Percentiles rank a stretch among this genome's conserved stretches.
Evolutionary conservation across 2,329 filamentous ascomycete species (phyloP).

Genomic region (Fusarium mexicanum): DNA sequence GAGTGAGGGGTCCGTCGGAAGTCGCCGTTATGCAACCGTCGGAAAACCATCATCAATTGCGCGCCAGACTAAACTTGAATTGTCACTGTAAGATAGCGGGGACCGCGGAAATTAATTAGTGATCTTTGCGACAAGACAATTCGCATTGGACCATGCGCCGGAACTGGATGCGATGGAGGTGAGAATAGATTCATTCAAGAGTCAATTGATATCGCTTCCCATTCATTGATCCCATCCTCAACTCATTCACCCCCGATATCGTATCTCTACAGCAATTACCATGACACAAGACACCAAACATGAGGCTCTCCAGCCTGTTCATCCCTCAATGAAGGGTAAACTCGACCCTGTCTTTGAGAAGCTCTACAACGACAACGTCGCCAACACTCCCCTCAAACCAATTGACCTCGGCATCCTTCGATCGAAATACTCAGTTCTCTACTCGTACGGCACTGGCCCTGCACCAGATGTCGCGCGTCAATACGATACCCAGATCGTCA

Average conservation of each 20-base stretch:
- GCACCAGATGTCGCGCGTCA: constrained; percentile 52
- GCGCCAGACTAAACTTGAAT: background rate
- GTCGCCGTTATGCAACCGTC: constrained; percentile 7
- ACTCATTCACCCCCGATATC: background rate
- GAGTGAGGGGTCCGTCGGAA: constrained; percentile 5
- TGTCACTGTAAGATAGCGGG: background rate
- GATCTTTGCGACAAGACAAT: background rate
- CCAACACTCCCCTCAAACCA: constrained; percentile 51
- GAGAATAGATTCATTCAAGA: background rate
- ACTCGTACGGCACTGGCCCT: constrained; percentile 56
- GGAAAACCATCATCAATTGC: background rate
- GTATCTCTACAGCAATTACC: background rate
- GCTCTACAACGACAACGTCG: constrained; percentile 58
- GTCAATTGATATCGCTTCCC: background rate
- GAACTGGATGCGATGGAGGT: background rate
- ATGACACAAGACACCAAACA: constrained; percentile 41
- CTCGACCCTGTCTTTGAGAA: constrained; percentile 58
- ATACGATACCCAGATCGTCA: constrained; percentile 47
- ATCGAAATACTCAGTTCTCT: constrained; percentile 55
- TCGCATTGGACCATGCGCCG: background rate
- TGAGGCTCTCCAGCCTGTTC: constrained; percentile 59
- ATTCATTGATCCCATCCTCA: background rate
- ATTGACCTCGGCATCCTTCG: constrained; percentile 53
- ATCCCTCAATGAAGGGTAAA: constrained; percentile 56
- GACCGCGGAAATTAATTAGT: background rate